Conservation (phyloP, 306 rosid species). For the Prunus mira region DNA sequence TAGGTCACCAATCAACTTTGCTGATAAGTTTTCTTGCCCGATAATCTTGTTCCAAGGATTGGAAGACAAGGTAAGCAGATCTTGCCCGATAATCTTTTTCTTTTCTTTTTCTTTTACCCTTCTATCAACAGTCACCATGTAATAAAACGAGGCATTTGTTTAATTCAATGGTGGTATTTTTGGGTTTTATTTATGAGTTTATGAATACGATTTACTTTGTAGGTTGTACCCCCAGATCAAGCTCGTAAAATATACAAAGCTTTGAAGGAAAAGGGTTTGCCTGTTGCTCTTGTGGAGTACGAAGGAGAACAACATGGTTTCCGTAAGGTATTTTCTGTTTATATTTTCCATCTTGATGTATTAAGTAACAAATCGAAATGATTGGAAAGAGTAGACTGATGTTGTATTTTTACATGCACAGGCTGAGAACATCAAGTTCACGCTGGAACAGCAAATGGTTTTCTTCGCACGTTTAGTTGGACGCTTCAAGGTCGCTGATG, state of each 20-base stretch:
- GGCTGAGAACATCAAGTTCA: constrained; percentile 94
- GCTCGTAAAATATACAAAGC: constrained; percentile 75
- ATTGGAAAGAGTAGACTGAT: constrained; percentile 17
- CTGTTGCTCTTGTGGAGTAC: constrained; percentile 86
- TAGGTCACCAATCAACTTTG: constrained; percentile 80
- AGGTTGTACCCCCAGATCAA: constrained; percentile 91
- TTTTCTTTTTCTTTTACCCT: neutral
- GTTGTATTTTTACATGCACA: constrained; percentile 24
- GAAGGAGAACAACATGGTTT: constrained; percentile 99
- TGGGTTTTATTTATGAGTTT: neutral
- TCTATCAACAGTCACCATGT: neutral
- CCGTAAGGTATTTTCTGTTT: constrained; percentile 55
- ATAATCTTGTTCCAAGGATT: constrained; percentile 87
- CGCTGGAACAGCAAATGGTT: constrained; percentile 95
- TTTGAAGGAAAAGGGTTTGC: constrained; percentile 79
- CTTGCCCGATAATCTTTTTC: neutral
- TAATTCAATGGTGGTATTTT: neutral
- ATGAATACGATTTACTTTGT: constrained; percentile 13
- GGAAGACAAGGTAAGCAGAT: constrained; percentile 76
- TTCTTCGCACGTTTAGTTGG: constrained; percentile 92
- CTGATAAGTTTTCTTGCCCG: constrained; percentile 81
- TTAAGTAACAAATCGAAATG: neutral
- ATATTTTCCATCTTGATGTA: neutral
- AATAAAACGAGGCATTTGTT: neutral
- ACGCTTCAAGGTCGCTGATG: constrained; percentile 71